Evolutionary conservation across 306 rosid species (phyloP).

Genomic region (Sophora flavescens): DNA sequence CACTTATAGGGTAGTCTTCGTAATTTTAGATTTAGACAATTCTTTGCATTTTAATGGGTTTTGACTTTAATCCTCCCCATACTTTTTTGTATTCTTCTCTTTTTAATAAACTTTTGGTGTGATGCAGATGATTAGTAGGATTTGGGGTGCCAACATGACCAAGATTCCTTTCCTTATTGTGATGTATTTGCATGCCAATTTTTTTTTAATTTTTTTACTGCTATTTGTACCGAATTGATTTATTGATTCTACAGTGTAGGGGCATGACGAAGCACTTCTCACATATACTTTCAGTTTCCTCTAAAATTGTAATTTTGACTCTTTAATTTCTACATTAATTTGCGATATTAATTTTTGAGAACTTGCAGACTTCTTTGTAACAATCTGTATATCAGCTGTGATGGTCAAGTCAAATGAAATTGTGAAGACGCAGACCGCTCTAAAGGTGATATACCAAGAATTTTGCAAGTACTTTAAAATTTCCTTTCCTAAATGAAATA

Average conservation of each 20-base stretch:
- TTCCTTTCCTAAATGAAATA: slow-evolving; percentile 26
- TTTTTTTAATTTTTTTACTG: no score
- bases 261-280: slow-evolving; percentile 14
- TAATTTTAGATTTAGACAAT: no score
- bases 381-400: slow-evolving; percentile 83
- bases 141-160: no score
- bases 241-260: slow-evolving; percentile 1
- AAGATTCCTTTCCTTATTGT: no score
- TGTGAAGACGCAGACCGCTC: slow-evolving; percentile 87
- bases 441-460: slow-evolving; percentile 65
- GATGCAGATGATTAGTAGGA: no score
- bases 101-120: no score
- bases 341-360: slow-evolving; percentile 33
- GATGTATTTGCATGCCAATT: no score
- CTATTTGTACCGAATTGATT: slow-evolving; percentile 13
- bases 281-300: slow-evolving; percentile 35
- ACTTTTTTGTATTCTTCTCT: no score
- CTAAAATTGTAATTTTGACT: slow-evolving; percentile 28
- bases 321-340: neutral
- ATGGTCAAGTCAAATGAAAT: slow-evolving; percentile 88
- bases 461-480: slow-evolving; percentile 31
- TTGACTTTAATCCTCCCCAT: no score
- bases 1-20: no score
- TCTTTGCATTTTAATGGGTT: no score
- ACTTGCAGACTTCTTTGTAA: slow-evolving; percentile 82